phyloP scores from a whole-genome alignment of 352 stramenopile genomes.

The Globisporangium yorkense region DNA sequence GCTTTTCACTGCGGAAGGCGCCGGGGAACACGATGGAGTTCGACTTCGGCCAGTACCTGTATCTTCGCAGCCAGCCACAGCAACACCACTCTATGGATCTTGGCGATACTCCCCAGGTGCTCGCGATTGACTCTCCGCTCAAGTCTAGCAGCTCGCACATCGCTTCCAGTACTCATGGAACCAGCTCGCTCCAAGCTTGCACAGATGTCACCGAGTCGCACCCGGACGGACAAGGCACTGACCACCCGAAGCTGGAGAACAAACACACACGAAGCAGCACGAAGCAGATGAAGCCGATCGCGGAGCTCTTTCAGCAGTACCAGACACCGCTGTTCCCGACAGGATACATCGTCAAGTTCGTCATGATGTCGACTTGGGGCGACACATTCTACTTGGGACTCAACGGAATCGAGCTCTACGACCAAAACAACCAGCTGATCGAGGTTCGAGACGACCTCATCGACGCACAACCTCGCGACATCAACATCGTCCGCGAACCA shows the following conservation, averaged over 20 bases:
- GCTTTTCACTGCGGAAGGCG: conserved; percentile 72
- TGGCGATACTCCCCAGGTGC: conserved; percentile 3
- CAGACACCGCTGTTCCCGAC: conserved; percentile 79
- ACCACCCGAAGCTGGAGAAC: neutral
- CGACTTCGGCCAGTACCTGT: conserved; percentile 82
- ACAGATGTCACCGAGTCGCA: too few relatives aligned
- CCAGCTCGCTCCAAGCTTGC: too few relatives aligned
- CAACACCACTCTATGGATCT: conserved; percentile 1
- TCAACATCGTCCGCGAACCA: conserved; percentile 82
- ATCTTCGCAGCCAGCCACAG: conserved; percentile 25
- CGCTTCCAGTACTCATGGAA: too few relatives aligned
- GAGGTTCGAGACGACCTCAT: conserved; percentile 40
- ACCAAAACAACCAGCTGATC: conserved; percentile 42
- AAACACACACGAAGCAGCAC: neutral
- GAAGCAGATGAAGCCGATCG: conserved; percentile 39
- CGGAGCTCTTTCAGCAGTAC: conserved; percentile 80
- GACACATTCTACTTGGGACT: conserved; percentile 77
- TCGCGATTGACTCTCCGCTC: conserved; percentile 8
- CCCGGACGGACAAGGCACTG: too few relatives aligned
- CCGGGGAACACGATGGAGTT: conserved; percentile 71
- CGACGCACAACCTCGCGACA: conserved; percentile 59
- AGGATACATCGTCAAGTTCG: conserved; percentile 85
- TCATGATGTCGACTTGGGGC: conserved; percentile 70
- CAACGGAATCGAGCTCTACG: conserved; percentile 75
- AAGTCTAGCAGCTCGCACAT: conserved; percentile 6